These are phyloP conservation scores for Nymphaea thermarum DNA, from an alignment of 164 flowering plant genomes.

Conservation along the genomic window DNA sequence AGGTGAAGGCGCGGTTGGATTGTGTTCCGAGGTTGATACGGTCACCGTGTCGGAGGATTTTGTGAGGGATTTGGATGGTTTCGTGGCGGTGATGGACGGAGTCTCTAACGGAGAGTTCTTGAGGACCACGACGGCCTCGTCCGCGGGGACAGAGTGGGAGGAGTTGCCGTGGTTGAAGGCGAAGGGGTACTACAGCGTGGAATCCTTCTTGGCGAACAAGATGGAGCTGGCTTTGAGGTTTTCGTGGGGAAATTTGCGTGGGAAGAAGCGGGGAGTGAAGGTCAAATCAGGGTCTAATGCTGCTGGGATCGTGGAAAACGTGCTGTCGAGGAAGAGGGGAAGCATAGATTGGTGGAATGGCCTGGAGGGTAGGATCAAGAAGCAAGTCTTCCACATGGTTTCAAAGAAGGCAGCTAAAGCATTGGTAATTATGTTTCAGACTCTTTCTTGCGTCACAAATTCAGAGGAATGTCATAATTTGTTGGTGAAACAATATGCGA, in stretches of 20 bases:
- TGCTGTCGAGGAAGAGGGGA: conserved; percentile 83
- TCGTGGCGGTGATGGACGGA: conserved; percentile 56
- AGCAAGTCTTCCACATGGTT: conserved; percentile 23
- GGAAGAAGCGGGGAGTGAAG: conserved; percentile 54
- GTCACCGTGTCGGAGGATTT: conserved; percentile 52
- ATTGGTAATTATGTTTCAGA: conserved; percentile 34
- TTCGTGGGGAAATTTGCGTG: conserved; percentile 59
- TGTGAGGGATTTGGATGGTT: conserved; percentile 44
- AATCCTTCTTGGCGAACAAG: conserved; percentile 68
- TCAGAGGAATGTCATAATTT: too few relatives aligned
- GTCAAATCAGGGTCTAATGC: conserved; percentile 43
- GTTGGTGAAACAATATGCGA: too few relatives aligned
- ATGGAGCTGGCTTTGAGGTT: conserved; percentile 67
- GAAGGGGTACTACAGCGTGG: conserved; percentile 72
- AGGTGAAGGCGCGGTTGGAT: conserved; percentile 29
- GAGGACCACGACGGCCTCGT: conserved; percentile 43
- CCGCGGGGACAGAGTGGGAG: conserved; percentile 50
- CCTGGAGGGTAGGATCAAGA: conserved; percentile 36
- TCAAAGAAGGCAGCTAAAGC: conserved; percentile 52
- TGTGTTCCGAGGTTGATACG: conserved; percentile 31
- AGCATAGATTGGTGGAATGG: conserved; percentile 84
- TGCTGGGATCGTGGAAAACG: conserved; percentile 58
- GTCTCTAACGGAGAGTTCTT: conserved; percentile 58
- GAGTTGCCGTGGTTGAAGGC: conserved; percentile 78
- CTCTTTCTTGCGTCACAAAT: too few relatives aligned